phyloP scores from a whole-genome alignment of 2,329 filamentous ascomycete genomes.

The Pestalotiopsis sp. region DNA sequence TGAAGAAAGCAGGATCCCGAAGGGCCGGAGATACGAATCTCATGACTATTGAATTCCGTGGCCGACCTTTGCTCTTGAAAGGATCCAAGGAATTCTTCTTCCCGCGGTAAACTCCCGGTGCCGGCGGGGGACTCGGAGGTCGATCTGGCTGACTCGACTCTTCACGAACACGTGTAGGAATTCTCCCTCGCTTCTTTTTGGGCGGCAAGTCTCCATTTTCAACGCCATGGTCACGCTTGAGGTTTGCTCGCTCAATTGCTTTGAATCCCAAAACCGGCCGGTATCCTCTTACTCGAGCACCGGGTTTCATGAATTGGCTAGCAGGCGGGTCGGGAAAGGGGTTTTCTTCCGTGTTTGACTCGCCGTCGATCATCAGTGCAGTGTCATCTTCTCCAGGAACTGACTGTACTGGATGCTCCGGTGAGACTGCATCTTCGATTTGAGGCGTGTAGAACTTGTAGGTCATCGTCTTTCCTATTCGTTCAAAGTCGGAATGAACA shows the following conservation, averaged over 20 bases:
- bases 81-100: constrained; percentile 30
- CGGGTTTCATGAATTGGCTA: neutral
- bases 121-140: neutral
- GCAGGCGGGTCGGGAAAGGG: neutral
- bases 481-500: constrained; percentile 38
- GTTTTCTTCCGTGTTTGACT: neutral
- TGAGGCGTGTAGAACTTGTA: constrained; percentile 39
- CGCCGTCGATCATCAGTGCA: neutral
- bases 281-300: neutral
- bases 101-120: constrained; percentile 29
- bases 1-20: constrained; percentile 24
- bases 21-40: constrained; percentile 29
- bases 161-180: neutral
- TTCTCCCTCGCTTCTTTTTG: neutral
- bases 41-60: constrained; percentile 31
- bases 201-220: neutral
- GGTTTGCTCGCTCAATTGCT: too few relatives aligned
- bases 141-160: neutral
- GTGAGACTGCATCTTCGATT: neutral
- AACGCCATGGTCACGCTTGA: neutral
- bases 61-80: constrained; percentile 27
- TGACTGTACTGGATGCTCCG: neutral
- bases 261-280: neutral
- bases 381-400: neutral
- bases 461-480: constrained; percentile 42